phyloP scores from a whole-genome alignment of 352 stramenopile genomes.

The Phytophthora colocasiae region DNA sequence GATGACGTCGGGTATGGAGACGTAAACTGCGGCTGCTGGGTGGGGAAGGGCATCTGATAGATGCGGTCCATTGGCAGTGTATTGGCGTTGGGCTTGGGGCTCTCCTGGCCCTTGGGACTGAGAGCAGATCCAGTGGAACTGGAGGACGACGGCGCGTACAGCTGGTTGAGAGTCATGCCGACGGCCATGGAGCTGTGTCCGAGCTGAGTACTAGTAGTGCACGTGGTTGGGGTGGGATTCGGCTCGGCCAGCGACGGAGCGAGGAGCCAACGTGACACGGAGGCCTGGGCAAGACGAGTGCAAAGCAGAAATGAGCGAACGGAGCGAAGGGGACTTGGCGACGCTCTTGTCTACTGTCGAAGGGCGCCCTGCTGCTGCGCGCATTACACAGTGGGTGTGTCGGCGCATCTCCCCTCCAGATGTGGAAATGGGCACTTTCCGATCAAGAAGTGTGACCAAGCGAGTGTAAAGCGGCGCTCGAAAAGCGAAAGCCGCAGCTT shows the following conservation, averaged over 20 bases:
- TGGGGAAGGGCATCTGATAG: slow-evolving; percentile 41
- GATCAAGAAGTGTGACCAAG: slow-evolving; percentile 1
- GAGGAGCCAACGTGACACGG: slow-evolving; percentile 28
- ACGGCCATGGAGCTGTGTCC: slow-evolving; percentile 47
- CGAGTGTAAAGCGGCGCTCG: neutral
- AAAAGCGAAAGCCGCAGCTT: neutral
- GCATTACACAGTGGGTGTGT: slow-evolving; percentile 13
- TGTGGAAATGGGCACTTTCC: slow-evolving; percentile 9
- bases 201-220: slow-evolving; percentile 3
- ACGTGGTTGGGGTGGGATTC: slow-evolving; percentile 21
- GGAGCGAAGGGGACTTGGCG: slow-evolving; percentile 4
- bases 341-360: slow-evolving; percentile 18
- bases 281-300: slow-evolving; percentile 15
- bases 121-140: slow-evolving; percentile 6
- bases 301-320: slow-evolving; percentile 35
- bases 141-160: slow-evolving; percentile 58
- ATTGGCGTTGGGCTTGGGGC: slow-evolving; percentile 13
- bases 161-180: slow-evolving; percentile 79
- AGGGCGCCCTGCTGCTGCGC: slow-evolving; percentile 11
- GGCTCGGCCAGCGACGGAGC: slow-evolving; percentile 27
- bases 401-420: slow-evolving; percentile 3
- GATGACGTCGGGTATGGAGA: slow-evolving; percentile 24
- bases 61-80: slow-evolving; percentile 27
- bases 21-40: slow-evolving; percentile 27
- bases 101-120: slow-evolving; percentile 30